phyloP scores from a whole-genome alignment of 2,329 filamentous ascomycete species.

The Orbilia javanica region DNA sequence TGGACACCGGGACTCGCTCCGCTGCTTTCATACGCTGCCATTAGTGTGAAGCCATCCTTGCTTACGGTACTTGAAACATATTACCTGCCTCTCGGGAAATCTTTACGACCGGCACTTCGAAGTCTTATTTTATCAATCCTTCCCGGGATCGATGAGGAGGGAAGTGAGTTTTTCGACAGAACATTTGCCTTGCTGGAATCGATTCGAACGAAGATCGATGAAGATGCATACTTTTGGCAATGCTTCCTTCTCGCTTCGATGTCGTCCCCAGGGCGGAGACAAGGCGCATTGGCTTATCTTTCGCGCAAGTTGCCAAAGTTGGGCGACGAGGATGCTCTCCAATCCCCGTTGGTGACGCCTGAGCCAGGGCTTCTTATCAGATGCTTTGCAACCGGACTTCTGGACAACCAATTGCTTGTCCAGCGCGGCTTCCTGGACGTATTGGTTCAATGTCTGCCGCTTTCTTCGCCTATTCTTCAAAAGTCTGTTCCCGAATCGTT shows the following conservation, averaged over 20 bases:
- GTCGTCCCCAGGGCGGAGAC: slow-evolving; percentile 84
- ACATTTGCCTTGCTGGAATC: slow-evolving; percentile 82
- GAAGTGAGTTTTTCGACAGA: slow-evolving; percentile 94
- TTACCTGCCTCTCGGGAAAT: slow-evolving; percentile 77
- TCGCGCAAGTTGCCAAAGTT: slow-evolving; percentile 81
- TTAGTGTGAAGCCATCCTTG: slow-evolving; percentile 87
- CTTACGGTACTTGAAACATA: slow-evolving; percentile 85
- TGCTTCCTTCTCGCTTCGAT: slow-evolving; percentile 95
- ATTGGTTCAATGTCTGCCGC: slow-evolving; percentile 87
- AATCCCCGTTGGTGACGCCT: slow-evolving; percentile 79
- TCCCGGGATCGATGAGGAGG: slow-evolving; percentile 93
- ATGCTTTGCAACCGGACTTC: slow-evolving; percentile 89
- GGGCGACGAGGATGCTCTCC: slow-evolving; percentile 67
- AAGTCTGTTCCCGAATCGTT: slow-evolving; percentile 69
- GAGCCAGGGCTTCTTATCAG: slow-evolving; percentile 91
- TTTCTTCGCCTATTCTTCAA: slow-evolving; percentile 85
- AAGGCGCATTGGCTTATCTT: slow-evolving; percentile 89
- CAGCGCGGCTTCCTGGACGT: slow-evolving; percentile 95
- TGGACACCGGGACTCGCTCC: slow-evolving; percentile 91
- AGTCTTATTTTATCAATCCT: slow-evolving; percentile 88
- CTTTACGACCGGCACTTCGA: slow-evolving; percentile 88
- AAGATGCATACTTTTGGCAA: slow-evolving; percentile 90
- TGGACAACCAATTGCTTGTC: slow-evolving; percentile 88
- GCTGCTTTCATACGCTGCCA: slow-evolving; percentile 91
- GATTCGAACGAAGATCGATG: slow-evolving; percentile 72